Percentiles rank a stretch among this genome's conserved stretches.
phyloP scores from a whole-genome alignment of 1,284 basidiomycete genomes.

The Sporisorium sorghi region DNA sequence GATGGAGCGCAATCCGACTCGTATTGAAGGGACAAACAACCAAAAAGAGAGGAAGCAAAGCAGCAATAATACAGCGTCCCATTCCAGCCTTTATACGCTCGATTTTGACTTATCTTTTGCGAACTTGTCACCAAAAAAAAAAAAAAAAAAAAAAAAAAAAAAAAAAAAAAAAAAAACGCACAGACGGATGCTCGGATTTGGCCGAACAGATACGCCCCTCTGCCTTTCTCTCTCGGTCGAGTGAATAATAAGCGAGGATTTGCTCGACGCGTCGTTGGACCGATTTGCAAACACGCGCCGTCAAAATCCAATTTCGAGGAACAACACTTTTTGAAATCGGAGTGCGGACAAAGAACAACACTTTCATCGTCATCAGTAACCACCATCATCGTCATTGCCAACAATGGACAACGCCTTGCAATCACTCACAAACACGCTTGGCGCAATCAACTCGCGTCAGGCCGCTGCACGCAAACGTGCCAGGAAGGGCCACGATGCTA shows the following conservation, averaged over 20 bases:
- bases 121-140: not conserved
- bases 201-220: conserved; percentile 11
- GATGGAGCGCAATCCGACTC: conserved; percentile 12
- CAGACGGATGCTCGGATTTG: conserved; percentile 25
- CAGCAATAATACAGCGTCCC: not conserved
- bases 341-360: conserved; percentile 24
- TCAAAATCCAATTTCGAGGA: conserved; percentile 3
- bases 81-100: conserved; percentile 11
- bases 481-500: conserved; percentile 35
- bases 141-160: not conserved
- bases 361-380: conserved; percentile 7
- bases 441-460: conserved; percentile 52
- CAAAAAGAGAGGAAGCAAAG: conserved; percentile 1
- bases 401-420: conserved; percentile 63
- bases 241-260: not conserved
- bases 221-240: conserved; percentile 24
- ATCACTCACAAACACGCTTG: conserved; percentile 58
- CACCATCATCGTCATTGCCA: conserved; percentile 12
- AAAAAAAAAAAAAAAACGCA: not conserved
- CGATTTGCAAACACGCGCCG: conserved; percentile 15
- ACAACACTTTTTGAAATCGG: conserved; percentile 19
- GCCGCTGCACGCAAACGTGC: conserved; percentile 41
- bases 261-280: conserved; percentile 29
- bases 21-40: conserved; percentile 24
- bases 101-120: conserved; percentile 5